Conservation (phyloP, 1,284 basidiomycete species). For the Ganoderma resinaceum region DNA sequence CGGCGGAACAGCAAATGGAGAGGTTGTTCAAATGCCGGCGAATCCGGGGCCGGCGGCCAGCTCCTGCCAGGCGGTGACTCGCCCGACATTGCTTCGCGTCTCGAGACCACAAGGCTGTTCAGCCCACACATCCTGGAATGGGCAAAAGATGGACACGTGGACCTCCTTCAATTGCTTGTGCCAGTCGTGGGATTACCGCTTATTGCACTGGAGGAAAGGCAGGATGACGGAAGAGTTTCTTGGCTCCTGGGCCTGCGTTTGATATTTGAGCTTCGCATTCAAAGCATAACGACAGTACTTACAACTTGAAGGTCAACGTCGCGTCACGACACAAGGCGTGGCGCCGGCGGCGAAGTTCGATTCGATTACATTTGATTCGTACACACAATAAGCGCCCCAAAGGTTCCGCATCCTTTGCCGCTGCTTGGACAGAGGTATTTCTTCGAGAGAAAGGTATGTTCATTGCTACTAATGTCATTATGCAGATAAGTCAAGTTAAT, state of each 20-base stretch:
- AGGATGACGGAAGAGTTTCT: not conserved
- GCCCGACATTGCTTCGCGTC: constrained; percentile 12
- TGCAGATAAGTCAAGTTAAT: constrained; percentile 32
- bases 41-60: constrained; percentile 14
- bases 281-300: not conserved
- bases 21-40: constrained; percentile 13
- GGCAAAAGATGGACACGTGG: constrained; percentile 10
- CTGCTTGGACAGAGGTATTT: no score
- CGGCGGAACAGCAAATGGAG: constrained; percentile 13
- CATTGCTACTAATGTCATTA: constrained; percentile 20
- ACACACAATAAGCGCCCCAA: not conserved
- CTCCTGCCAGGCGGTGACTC: constrained; percentile 23
- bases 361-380: not conserved
- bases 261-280: not conserved
- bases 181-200: not conserved
- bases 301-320: not conserved
- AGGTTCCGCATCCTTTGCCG: no score
- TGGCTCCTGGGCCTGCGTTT: not conserved
- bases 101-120: constrained; percentile 26
- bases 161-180: not conserved
- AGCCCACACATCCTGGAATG: constrained; percentile 19
- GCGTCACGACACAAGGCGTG: not conserved
- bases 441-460: not conserved
- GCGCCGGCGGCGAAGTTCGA: no score
- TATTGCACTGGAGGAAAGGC: not conserved